Percentiles rank a stretch among this genome's conserved stretches.
Evolutionary conservation across 345 rosid genomes (phyloP).

Genomic region (Acer saccharum): DNA sequence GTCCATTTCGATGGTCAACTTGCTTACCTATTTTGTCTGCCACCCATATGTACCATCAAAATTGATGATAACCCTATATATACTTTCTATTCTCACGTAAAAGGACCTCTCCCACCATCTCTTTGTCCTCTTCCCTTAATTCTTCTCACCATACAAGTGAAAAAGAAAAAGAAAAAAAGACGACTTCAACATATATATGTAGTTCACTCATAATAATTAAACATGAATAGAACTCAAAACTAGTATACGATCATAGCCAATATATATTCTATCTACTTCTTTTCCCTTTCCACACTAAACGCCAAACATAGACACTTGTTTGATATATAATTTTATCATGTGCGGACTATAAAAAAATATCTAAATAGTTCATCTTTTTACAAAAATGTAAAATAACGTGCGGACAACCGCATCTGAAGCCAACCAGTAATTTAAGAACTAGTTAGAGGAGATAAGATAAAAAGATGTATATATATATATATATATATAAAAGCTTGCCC

Average conservation of each 20-base stretch:
- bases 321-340: not conserved
- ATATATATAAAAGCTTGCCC: not conserved
- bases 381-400: no score
- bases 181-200: not conserved
- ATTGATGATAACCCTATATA: not conserved
- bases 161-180: not conserved
- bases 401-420: not conserved
- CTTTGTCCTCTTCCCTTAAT: conserved; percentile 2
- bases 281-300: not conserved
- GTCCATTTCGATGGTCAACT: conserved; percentile 23
- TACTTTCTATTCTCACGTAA: conserved; percentile 15
- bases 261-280: not conserved
- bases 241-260: not conserved
- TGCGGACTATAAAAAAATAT: not conserved
- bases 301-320: not conserved
- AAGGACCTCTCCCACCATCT: not conserved
- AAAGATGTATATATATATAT: not conserved
- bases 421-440: no score
- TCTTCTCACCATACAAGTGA: not conserved
- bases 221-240: not conserved
- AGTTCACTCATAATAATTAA: not conserved
- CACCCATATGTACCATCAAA: conserved; percentile 10
- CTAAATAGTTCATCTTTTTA: no score
- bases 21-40: conserved; percentile 41
- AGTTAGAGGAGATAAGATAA: not conserved